These are phyloP conservation scores for Aspergillus tamarii DNA, from an alignment of 2,329 filamentous ascomycete species.

Conservation along the genomic window DNA sequence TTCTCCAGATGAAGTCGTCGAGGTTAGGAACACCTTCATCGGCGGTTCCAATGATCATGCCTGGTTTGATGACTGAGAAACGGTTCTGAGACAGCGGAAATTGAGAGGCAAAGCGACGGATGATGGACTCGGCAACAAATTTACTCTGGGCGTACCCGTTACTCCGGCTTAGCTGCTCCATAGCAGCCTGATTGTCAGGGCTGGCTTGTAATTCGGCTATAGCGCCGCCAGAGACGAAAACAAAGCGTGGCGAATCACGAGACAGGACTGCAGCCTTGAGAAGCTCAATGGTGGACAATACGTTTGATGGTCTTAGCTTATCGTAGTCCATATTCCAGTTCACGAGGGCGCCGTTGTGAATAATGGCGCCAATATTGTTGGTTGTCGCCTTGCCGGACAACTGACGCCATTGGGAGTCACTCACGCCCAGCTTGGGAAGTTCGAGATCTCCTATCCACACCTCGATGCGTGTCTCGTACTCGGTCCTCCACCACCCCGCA, in stretches of 20 bases:
- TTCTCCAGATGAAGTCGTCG: slow-evolving; percentile 22
- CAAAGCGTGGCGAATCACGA: not conserved
- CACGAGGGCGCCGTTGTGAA: slow-evolving; percentile 18
- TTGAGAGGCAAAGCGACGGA: slow-evolving; percentile 11
- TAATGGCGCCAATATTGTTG: slow-evolving; percentile 11
- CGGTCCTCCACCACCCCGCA: slow-evolving; percentile 13
- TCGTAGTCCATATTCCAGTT: slow-evolving; percentile 14
- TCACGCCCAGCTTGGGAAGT: not conserved
- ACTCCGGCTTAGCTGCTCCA: slow-evolving; percentile 2
- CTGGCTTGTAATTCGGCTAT: not conserved
- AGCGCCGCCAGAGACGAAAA: slow-evolving; percentile 14
- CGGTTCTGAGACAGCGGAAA: not conserved
- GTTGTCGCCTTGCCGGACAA: not conserved
- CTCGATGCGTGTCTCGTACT: not conserved
- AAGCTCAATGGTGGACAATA: slow-evolving; percentile 13
- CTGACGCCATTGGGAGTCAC: slow-evolving; percentile 4
- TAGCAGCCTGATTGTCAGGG: slow-evolving; percentile 3
- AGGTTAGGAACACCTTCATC: slow-evolving; percentile 19
- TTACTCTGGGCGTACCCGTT: slow-evolving; percentile 19
- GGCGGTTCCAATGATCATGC: slow-evolving; percentile 18
- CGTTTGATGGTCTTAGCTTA: slow-evolving; percentile 12
- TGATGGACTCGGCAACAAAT: slow-evolving; percentile 14
- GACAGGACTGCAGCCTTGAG: slow-evolving; percentile 1
- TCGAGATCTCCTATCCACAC: slow-evolving; percentile 11
- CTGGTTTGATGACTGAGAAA: slow-evolving; percentile 22